Percentiles rank a stretch among this genome's conserved stretches.
Conservation (phyloP, 805 yeast genomes). For the Candida berthetii region DNA sequence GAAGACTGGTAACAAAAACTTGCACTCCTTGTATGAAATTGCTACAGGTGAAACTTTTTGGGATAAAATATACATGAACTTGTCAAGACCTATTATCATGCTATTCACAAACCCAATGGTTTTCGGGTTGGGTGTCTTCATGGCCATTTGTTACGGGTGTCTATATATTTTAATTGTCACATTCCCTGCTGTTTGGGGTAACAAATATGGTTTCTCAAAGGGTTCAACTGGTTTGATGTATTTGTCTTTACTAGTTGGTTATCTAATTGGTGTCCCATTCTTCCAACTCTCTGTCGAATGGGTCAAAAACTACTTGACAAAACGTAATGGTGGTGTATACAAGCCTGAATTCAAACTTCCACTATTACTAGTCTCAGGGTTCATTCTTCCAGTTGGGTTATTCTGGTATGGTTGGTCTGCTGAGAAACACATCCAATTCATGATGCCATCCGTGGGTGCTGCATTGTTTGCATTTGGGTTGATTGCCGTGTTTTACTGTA, state of each 20-base stretch:
- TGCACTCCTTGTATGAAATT: slow-evolving; percentile 57
- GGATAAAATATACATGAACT: slow-evolving; percentile 31
- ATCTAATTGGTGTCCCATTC: slow-evolving; percentile 36
- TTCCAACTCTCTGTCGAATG: slow-evolving; percentile 42
- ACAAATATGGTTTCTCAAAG: slow-evolving; percentile 35
- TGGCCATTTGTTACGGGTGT: slow-evolving; percentile 64
- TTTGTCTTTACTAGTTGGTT: slow-evolving; percentile 51
- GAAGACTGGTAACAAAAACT: slow-evolving; percentile 45
- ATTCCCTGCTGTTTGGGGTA: slow-evolving; percentile 47
- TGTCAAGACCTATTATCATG: slow-evolving; percentile 49
- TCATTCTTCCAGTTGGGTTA: slow-evolving; percentile 52
- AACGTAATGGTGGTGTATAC: slow-evolving; percentile 42
- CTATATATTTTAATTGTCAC: slow-evolving; percentile 58
- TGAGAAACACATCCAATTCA: slow-evolving; percentile 47
- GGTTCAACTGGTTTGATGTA: slow-evolving; percentile 56
- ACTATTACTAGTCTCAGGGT: slow-evolving; percentile 40
- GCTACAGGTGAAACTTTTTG: slow-evolving; percentile 39
- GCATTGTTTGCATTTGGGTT: slow-evolving; percentile 53
- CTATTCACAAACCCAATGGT: slow-evolving; percentile 58
- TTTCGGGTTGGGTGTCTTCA: slow-evolving; percentile 51
- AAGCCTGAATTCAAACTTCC: slow-evolving; percentile 61
- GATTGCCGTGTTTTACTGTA: slow-evolving; percentile 61
- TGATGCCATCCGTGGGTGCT: slow-evolving; percentile 58
- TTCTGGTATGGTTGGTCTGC: slow-evolving; percentile 75
- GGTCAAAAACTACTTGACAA: slow-evolving; percentile 30